Base-by-base conservation (phyloP, 176 grass and related monocot species). In the Eragrostis curvula region DNA sequence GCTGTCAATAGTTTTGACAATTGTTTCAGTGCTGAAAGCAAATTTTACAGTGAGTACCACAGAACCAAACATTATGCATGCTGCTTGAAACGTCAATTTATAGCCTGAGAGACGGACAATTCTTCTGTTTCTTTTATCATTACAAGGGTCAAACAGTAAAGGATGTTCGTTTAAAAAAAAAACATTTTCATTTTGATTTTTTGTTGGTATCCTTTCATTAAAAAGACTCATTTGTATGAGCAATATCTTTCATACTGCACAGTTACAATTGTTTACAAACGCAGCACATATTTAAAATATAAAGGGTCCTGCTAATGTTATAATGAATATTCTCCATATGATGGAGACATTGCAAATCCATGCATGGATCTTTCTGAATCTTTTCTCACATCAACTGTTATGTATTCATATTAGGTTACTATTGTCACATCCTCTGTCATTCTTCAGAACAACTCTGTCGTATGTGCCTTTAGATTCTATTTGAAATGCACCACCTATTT, bases 361-460 rank as follows among this genome's bases (percentile, higher is more conserved):
- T 17, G 6, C 3, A 55, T 55, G 2, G 51, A 2, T 36, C 32
- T 52, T 32, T 73, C 9, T 16, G 20, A 7, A 8, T 21, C 12
- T 15, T 52, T 53, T 20, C 15, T 73, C 51, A 73, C 48, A 73
- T 12, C 32, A 9, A 5, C 42, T 12, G 39, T 56, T 67, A 58
- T 28, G 17, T 14, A 41, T 62, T 12, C 9, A 12, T 71, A 30
- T 79, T 73, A 91, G 89, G 81, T 77, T 62, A 91, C 68, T 11
- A 44, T 91, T 43, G 68, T 88, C 24, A 91, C 89, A 11, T 71
- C 80, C 47, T 71, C 63, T 8, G 73, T 74, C 64, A 75, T 91
- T 74, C 66, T 88, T 50, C 85, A 91, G 36, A 91, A 88, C 17
- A 88, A 88, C 76, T 70, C 81, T 0, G 85, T 91, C 85, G 89